phyloP scores from a whole-genome alignment of 805 yeast species.

The Candida piceae region DNA sequence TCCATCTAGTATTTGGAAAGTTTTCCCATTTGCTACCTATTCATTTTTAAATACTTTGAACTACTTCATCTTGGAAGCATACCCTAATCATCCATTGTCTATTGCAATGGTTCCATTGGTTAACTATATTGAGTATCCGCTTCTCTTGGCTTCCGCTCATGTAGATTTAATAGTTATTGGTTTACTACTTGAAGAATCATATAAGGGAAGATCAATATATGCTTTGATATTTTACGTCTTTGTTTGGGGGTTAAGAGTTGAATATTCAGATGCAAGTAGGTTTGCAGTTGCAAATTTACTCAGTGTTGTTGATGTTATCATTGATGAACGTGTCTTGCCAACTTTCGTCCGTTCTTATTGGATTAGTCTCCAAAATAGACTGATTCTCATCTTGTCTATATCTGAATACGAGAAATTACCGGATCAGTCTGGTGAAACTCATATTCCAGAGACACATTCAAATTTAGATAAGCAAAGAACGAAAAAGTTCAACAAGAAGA shows the following conservation, averaged over 20 bases:
- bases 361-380: slow-evolving; percentile 12
- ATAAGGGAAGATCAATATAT: slow-evolving; percentile 21
- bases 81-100: slow-evolving; percentile 29
- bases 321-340: slow-evolving; percentile 16
- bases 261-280: slow-evolving; percentile 32
- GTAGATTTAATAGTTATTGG: slow-evolving; percentile 33
- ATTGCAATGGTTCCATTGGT: slow-evolving; percentile 33
- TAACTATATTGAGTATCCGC: slow-evolving; percentile 33
- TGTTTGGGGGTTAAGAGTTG: slow-evolving; percentile 36
- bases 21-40: slow-evolving; percentile 37
- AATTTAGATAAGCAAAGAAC: too few relatives aligned
- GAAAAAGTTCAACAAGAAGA: too few relatives aligned
- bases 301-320: slow-evolving; percentile 16
- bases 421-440: too few relatives aligned
- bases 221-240: slow-evolving; percentile 31
- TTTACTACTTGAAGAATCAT: slow-evolving; percentile 26
- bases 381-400: slow-evolving; percentile 19
- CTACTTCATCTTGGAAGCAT: slow-evolving; percentile 30
- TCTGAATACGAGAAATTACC: slow-evolving; percentile 11
- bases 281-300: slow-evolving; percentile 24
- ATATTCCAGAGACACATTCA: too few relatives aligned
- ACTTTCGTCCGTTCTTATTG: slow-evolving; percentile 13
- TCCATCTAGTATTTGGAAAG: slow-evolving; percentile 27
- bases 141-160: slow-evolving; percentile 34
- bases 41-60: slow-evolving; percentile 35